Evolutionary conservation across 2,329 filamentous ascomycete species (phyloP), one percentile per base, ranked within the genome.

Genomic region (Aspergillus sergii): DNA sequence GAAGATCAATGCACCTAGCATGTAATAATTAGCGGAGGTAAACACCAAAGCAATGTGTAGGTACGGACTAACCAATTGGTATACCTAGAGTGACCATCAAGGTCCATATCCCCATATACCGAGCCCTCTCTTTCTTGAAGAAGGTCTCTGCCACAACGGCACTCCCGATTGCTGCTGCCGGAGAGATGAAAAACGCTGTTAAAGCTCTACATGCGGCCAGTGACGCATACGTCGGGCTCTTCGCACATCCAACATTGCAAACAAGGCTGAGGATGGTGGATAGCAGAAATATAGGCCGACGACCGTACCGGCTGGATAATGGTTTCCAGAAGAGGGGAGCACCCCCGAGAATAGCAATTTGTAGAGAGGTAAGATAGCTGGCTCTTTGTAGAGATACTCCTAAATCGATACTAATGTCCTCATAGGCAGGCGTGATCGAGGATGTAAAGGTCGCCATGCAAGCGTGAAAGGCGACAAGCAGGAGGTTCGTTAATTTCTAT

Each of bases 381-480:
- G 83, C 78, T 2, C 73, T 71, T 58, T 85, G 83, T 3, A 88
- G 73, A 16, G 75, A 79, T 46, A 83, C 78, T 16, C 75, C 75
- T 0, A 88, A 75, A 36, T 87, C 85, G 41, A 76, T 71, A 3
- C 84, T 79, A 21, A 89, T 87, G 26, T 79, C 60, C 12, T 66
- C 60, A 39, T 84, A 88, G 4, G 84, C 85, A 2, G 85, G 84
- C 59, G 86, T 85, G 64, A 88, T 86, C 6, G 79, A 77, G 0
- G 86, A 84, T 5, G 80, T 85, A 69, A 88, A 87, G 4, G 84
- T 85, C 48, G 81, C 80, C 83, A 88, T 88, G 74, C 83, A 83
- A 48, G 85, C 83, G 63, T 88, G 84, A 68, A 86, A 86, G 1
- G 85, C 84, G 19, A 88, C 84, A 30, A 88, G 79, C 12, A 83